Evolutionary conservation across 345 rosid species (phyloP), one percentile per base, ranked within the genome.

Genomic region (Carallia pectinifolia): DNA sequence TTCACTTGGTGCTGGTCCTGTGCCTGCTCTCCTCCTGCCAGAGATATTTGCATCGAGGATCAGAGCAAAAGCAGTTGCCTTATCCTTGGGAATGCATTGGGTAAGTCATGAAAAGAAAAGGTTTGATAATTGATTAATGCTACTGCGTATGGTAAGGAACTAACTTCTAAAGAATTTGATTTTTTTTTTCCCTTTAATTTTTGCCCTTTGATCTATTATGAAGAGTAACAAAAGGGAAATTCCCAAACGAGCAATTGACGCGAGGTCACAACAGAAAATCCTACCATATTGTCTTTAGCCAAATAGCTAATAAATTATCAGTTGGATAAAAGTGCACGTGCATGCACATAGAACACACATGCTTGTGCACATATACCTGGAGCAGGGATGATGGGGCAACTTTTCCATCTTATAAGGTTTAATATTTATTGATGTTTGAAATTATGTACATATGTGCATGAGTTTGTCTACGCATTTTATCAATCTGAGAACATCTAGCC

Each of bases 1-100:
- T 83, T 92, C 99, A 48, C 98, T 92, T 69, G 99, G 99, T 70
- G 98, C 99, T 29, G 99, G 98, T 71, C 99, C 97, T 15, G 99
- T 96, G 54, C 98, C 98, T n/a, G 98, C 98, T 68, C 91, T 96
- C 81, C 97, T 96, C 53, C 90, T 90, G 23, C 95, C 99, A 12
- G 99, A 96, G 84, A 92, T 96, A 77, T 96, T 92, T 71, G 86
- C 99, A 55, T 90, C 97, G 7, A 86, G 97, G 85, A 96, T 96
- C 74, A 88, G 98, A 84, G 98, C 99, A 34, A 96, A 96, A 80
- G 98, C 99, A 3, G 97, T 92, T 19, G 86, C 98, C 31, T 85
- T 96, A 37, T 96, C 98, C 37, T 83, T 95, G 52, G 98, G 97
- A 72, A 95, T 85, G 94, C 97, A 95, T 75, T 95, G 98, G 99